These are phyloP conservation scores for Tylopilus subfusipes DNA, from an alignment of 768 basidiomycete species.

Conservation along the genomic window DNA sequence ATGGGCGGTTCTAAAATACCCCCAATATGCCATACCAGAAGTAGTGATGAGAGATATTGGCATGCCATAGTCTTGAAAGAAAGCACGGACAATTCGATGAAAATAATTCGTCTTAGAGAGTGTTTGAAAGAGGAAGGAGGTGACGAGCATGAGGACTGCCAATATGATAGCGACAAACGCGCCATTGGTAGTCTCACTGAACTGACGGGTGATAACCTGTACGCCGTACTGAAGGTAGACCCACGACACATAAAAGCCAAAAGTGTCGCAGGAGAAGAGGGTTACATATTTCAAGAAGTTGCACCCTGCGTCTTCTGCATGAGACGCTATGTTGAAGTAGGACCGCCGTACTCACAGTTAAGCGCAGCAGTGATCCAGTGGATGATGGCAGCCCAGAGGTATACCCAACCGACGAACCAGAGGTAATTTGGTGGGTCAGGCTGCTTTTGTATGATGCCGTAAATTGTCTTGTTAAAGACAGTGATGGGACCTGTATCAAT, in stretches of 20 bases:
- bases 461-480: slow-evolving; percentile 89
- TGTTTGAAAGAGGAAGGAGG: slow-evolving; percentile 69
- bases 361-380: slow-evolving; percentile 79
- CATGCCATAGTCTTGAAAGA: slow-evolving; percentile 89
- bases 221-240: slow-evolving; percentile 88
- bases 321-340: neutral
- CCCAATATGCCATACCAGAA: slow-evolving; percentile 86
- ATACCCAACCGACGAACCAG: slow-evolving; percentile 90
- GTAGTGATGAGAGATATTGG: slow-evolving; percentile 76
- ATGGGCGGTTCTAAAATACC: slow-evolving; percentile 58
- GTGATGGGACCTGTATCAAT: slow-evolving; percentile 72
- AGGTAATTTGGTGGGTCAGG: slow-evolving; percentile 69
- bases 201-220: slow-evolving; percentile 77
- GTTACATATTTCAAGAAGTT: slow-evolving; percentile 86
- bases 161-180: slow-evolving; percentile 66
- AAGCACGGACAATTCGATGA: slow-evolving; percentile 68
- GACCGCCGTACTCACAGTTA: slow-evolving; percentile 53
- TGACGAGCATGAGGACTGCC: slow-evolving; percentile 72
- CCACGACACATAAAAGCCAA: slow-evolving; percentile 91
- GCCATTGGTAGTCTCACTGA: slow-evolving; percentile 42
- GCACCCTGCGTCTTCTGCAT: slow-evolving; percentile 48
- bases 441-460: slow-evolving; percentile 60
- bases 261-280: slow-evolving; percentile 86
- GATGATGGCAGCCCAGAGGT: slow-evolving; percentile 83
- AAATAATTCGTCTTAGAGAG: slow-evolving; percentile 63